phyloP scores from a whole-genome alignment of 768 basidiomycete species.

The Boletus edulis region DNA sequence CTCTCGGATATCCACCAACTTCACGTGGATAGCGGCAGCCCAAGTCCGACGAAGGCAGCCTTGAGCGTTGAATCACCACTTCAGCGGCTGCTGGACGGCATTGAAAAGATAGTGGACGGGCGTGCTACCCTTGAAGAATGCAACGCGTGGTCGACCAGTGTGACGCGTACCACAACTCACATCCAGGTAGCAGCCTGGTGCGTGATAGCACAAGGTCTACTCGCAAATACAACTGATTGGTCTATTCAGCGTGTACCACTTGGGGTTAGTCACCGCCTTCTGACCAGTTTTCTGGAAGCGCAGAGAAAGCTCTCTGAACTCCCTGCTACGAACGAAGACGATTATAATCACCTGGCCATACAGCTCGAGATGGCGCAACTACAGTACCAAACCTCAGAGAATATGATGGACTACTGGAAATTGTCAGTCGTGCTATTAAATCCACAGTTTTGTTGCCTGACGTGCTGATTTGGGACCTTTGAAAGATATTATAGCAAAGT shows the following conservation, averaged over 20 bases:
- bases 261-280: too few relatives aligned
- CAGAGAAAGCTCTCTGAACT: too few relatives aligned
- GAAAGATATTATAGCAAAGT: background rate
- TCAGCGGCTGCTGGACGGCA: background rate
- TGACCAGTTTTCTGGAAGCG: too few relatives aligned
- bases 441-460: background rate
- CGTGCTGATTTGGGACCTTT: too few relatives aligned
- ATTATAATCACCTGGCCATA: background rate
- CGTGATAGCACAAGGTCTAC: background rate
- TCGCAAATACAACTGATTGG: background rate
- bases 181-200: background rate
- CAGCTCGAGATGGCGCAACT: background rate
- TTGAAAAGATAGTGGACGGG: background rate
- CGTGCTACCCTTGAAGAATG: constrained; percentile 5
- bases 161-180: background rate
- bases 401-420: background rate
- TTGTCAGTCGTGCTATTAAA: too few relatives aligned
- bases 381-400: background rate
- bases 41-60: background rate
- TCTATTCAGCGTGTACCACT: too few relatives aligned
- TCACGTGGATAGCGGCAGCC: background rate
- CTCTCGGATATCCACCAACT: constrained; percentile 1
- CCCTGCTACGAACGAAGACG: too few relatives aligned
- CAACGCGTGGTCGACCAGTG: background rate
- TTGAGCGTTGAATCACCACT: background rate